Percentiles rank a stretch among this genome's conserved stretches.
Conservation (phyloP, 352 stramenopile species). For the Pythium rishiriense region DNA sequence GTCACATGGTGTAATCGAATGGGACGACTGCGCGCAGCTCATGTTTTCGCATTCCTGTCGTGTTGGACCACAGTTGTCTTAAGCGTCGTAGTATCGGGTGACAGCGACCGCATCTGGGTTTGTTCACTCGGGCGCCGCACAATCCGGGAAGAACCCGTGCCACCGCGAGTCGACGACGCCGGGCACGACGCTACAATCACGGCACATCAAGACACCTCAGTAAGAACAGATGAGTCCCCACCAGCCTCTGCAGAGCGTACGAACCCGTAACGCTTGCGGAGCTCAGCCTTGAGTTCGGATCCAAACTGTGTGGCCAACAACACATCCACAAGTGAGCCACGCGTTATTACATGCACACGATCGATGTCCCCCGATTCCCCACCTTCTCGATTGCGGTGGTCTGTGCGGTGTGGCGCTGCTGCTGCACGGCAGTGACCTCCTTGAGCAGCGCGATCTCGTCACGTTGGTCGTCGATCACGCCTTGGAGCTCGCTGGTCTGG, state of each 20-base stretch:
- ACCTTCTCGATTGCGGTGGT: slow-evolving; percentile 40
- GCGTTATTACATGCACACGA: no score
- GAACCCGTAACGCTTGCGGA: slow-evolving; percentile 64
- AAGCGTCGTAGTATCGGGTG: neutral
- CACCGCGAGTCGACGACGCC: slow-evolving; percentile 52
- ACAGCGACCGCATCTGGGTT: slow-evolving; percentile 4
- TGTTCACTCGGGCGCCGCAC: slow-evolving; percentile 15
- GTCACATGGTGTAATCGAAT: neutral
- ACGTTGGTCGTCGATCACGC: slow-evolving; percentile 18
- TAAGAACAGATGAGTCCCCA: no score
- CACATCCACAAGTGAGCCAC: neutral
- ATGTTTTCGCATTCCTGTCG: neutral
- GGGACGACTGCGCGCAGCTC: no score
- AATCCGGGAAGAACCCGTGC: slow-evolving; percentile 51
- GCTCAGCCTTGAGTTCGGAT: slow-evolving; percentile 44
- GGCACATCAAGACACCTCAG: neutral
- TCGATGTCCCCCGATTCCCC: no score
- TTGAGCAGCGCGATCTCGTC: slow-evolving; percentile 30
- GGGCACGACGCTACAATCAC: slow-evolving; percentile 53
- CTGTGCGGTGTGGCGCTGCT: slow-evolving; percentile 25
- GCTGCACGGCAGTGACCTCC: slow-evolving; percentile 28
- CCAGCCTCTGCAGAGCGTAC: neutral
- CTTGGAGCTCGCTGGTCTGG: slow-evolving; percentile 31
- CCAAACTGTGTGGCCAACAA: slow-evolving; percentile 49
- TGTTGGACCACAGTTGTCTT: neutral